phyloP scores from a whole-genome alignment of 2,329 filamentous ascomycete species.

The Exophiala aquamarina region DNA sequence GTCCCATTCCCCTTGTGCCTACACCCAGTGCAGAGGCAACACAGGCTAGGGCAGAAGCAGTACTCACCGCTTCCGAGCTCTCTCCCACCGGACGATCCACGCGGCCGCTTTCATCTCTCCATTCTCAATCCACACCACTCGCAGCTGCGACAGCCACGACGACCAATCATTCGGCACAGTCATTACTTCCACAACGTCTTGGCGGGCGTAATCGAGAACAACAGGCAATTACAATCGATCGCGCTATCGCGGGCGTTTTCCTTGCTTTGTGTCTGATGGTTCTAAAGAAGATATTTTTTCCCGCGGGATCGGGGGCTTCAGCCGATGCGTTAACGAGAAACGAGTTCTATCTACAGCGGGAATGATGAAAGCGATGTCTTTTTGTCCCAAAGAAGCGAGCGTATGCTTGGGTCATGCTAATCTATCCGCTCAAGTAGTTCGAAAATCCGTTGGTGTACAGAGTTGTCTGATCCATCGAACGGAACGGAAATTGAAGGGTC shows the following conservation, averaged over 20 bases:
- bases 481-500: no score
- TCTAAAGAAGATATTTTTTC: constrained; percentile 45
- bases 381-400: no score
- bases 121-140: constrained; percentile 16
- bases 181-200: constrained; percentile 3
- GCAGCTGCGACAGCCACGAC: constrained; percentile 13
- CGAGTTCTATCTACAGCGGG: constrained; percentile 24
- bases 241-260: constrained; percentile 72
- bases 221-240: constrained; percentile 68
- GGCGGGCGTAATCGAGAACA: constrained; percentile 5
- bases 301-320: constrained; percentile 14
- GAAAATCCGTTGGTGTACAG: no score
- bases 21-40: constrained; percentile 23
- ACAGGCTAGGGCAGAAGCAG: constrained; percentile 19
- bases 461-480: no score
- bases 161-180: constrained; percentile 1
- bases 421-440: no score
- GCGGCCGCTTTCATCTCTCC: constrained; percentile 22
- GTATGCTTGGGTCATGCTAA: no score
- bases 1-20: constrained; percentile 12
- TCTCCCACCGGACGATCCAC: constrained; percentile 11
- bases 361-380: neutral
- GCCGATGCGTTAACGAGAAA: constrained; percentile 12
- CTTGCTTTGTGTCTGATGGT: constrained; percentile 71
- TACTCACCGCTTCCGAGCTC: constrained; percentile 18